These are phyloP conservation scores for Mycena filopes DNA, from an alignment of 768 basidiomycete genomes.

Conservation along the genomic window DNA sequence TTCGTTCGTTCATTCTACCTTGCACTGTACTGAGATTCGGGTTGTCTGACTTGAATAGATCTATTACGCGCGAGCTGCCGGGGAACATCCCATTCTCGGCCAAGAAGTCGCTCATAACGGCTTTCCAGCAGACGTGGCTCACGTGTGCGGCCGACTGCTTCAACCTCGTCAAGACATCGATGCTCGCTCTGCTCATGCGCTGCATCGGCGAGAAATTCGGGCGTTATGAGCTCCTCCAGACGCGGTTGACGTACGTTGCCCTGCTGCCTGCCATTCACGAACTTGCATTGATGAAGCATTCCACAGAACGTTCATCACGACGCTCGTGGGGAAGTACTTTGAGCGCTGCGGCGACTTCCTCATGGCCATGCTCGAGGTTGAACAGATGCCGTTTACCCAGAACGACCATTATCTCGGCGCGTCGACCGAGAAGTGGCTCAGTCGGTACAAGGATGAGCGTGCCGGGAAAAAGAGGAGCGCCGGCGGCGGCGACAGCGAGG, in stretches of 20 bases:
- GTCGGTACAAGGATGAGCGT: slow-evolving; percentile 45
- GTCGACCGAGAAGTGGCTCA: slow-evolving; percentile 45
- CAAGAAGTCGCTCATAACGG: slow-evolving; percentile 46
- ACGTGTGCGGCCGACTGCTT: slow-evolving; percentile 38
- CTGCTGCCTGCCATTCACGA: neutral
- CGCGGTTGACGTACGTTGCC: slow-evolving; percentile 47
- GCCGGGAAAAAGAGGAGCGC: slow-evolving; percentile 27
- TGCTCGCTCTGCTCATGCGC: slow-evolving; percentile 43
- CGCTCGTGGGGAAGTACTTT: slow-evolving; percentile 24
- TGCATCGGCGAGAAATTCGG: slow-evolving; percentile 51
- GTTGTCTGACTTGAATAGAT: slow-evolving; percentile 38
- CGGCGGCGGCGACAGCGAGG: neutral
- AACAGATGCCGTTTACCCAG: slow-evolving; percentile 49
- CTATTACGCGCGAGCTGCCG: slow-evolving; percentile 51
- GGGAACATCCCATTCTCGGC: slow-evolving; percentile 50
- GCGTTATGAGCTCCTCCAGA: slow-evolving; percentile 48
- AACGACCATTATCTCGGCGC: slow-evolving; percentile 47
- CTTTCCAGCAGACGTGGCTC: slow-evolving; percentile 46
- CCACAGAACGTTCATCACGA: slow-evolving; percentile 28
- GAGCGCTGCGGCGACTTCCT: slow-evolving; percentile 36
- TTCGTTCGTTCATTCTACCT: neutral
- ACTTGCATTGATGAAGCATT: no score
- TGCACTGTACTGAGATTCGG: neutral
- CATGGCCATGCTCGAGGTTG: slow-evolving; percentile 43
- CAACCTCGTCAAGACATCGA: slow-evolving; percentile 35